Base-by-base conservation (phyloP, 805 yeast species). In the Metschnikowia cubensis region DNA sequence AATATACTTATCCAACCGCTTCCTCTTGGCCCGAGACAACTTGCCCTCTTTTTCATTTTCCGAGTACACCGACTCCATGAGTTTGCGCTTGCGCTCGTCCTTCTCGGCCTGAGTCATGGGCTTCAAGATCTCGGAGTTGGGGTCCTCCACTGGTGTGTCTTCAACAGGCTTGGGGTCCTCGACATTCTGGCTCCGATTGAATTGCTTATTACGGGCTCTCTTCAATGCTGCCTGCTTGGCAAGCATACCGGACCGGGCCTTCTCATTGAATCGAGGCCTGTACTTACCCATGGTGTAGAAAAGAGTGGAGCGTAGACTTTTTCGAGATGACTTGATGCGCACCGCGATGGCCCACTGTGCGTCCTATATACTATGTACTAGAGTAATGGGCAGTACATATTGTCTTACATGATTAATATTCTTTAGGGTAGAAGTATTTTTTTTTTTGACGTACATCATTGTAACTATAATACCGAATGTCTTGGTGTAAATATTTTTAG, bases 1-100 rank as follows among this genome's bases (percentile, higher is more conserved):
- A 35, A 92, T 89, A 66, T 89, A 92, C 67, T 92, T 92, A 54
- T 92, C 97, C 40, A 92, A 70, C 50, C 98, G 71, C 70, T 87
- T 79, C 74, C 76, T 80, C 72, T 92, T 86, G 44, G 85, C 78
- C 45, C 82, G 73, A 0, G 91, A 82, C 35, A 87, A 67, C 61
- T 89, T 89, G 13, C 83, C 62, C 51, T 88, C 92, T 48, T 79
- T 73, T 21, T 61, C 56, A 48, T 76, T 77, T 40, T 88, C 84
- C 25, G 75, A 66, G 49, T 86, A 72, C 6, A 83, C 66, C 25
- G 81, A 77, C 51, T 83, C 78, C 48, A 74, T 81, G 42, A 91
- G 62, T 54, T 79, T 80, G 45, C 92, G 69, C 63, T 87, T 88
- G 54, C 87, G 77, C 40, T 77, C 79, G 31, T 68, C 76, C 57